These are phyloP conservation scores for Selaginella moellendorffii DNA, from an alignment of 75 land plant genomes.

Conservation along the genomic window DNA sequence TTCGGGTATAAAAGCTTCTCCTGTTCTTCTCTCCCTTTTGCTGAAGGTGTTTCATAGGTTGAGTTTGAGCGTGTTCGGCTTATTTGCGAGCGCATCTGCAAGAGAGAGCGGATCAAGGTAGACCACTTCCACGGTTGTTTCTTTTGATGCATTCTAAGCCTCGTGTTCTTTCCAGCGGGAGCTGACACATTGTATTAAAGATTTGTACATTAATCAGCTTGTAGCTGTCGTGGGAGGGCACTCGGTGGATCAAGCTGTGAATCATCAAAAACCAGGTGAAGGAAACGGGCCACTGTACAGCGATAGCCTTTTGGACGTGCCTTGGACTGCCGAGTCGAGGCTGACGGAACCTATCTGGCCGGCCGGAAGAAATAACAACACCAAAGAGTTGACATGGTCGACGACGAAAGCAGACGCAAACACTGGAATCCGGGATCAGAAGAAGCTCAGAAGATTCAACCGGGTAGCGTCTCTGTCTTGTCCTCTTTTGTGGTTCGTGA, in stretches of 20 bases:
- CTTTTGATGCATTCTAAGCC: no score
- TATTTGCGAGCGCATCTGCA: slow-evolving; percentile 76
- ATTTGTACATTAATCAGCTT: slow-evolving; percentile 13
- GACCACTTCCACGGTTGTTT: no score
- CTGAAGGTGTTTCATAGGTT: slow-evolving; percentile 54
- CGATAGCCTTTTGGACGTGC: background rate
- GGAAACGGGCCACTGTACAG: background rate
- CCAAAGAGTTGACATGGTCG: background rate
- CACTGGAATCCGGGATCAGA: background rate
- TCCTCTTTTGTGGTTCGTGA: background rate
- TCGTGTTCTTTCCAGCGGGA: slow-evolving; percentile 12
- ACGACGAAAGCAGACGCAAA: background rate
- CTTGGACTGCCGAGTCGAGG: background rate
- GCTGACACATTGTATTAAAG: background rate
- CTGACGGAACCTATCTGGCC: no score
- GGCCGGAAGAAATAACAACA: no score
- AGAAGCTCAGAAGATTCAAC: no score
- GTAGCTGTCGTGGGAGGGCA: background rate
- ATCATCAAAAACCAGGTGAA: background rate
- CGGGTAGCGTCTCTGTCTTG: background rate
- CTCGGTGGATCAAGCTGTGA: background rate
- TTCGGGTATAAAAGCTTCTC: slow-evolving; percentile 77
- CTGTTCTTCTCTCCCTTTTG: no score
- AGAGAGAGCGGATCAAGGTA: slow-evolving; percentile 85
- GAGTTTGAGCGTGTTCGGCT: slow-evolving; percentile 82